Conservation (phyloP, 2,329 filamentous ascomycete species). For the Fusarium compactum region DNA sequence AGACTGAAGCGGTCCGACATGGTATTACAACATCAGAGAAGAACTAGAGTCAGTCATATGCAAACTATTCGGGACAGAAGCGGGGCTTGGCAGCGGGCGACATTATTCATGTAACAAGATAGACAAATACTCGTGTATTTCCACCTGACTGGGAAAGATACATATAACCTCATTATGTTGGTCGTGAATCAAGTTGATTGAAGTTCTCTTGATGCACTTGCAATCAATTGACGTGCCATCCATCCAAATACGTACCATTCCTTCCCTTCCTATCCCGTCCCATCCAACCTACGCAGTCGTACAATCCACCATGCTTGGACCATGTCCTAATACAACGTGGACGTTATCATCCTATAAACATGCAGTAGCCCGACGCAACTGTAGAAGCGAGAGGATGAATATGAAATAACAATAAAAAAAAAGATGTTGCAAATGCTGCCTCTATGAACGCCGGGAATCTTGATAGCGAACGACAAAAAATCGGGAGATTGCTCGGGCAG, state of each 20-base stretch:
- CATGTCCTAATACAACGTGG: conserved; percentile 11
- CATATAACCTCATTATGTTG: conserved; percentile 31
- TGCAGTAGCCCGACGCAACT: conserved; percentile 25
- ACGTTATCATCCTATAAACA: conserved; percentile 22
- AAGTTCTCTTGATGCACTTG: conserved; percentile 28
- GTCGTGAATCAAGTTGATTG: conserved; percentile 25
- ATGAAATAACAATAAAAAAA: conserved; percentile 12
- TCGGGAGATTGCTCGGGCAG: conserved; percentile 1
- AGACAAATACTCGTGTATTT: conserved; percentile 32
- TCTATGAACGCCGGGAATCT: conserved; percentile 44
- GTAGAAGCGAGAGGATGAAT: conserved; percentile 31
- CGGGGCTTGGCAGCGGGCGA: background rate
- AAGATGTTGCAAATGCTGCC: conserved; percentile 38
- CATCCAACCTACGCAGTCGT: conserved; percentile 12
- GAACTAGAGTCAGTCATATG: conserved; percentile 17
- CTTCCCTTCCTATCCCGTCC: conserved; percentile 9
- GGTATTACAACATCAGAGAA: conserved; percentile 17
- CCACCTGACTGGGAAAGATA: conserved; percentile 37
- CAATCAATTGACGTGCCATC: conserved; percentile 29
- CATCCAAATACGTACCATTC: conserved; percentile 21
- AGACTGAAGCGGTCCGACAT: conserved; percentile 3
- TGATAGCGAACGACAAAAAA: conserved; percentile 41
- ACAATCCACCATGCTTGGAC: conserved; percentile 14
- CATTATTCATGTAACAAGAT: conserved; percentile 8
- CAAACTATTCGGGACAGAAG: conserved; percentile 10